Base-by-base conservation (phyloP, 352 stramenopile genomes). In the Pythium pyrilobum region DNA sequence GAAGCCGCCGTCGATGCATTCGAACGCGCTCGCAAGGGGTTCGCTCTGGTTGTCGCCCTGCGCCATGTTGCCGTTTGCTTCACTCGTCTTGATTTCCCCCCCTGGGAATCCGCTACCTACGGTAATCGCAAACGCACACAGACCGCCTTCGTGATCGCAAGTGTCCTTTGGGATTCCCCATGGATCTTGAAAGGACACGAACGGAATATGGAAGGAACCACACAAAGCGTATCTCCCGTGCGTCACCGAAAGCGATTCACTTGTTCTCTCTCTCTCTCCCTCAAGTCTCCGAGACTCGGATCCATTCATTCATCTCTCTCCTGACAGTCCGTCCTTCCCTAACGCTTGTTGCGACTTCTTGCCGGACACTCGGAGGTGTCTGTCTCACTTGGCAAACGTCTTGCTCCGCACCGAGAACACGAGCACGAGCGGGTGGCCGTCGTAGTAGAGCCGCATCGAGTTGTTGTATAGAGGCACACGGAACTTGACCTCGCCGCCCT, bases 381-480 rank as follows among this genome's bases (percentile, higher is more conserved):
- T n/a, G n/a, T n/a, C 31, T 52, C 47, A 87, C 74, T 89, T 89
- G 31, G 76, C 80, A 50, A 91, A 91, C n/a, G 77, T 89, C 48
- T 91, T 91, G 67, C 66, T 81, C 66, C 80, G 80, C 47, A 91
- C 74, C 0, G 80, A 87, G 52, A 91, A 91, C 37, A 87, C 68
- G 11, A 89, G 71, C 20, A 89, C 64, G 48, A 91, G 60, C 27
- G 80, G 80, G 28, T 87, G 72, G 8, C 72, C 71, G 36, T 91
- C 74, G 29, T 89, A 75, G 37, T 87, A 83, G 50, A 91, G 57
- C 7, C 80, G 77, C 76, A 81, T 87, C 40, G 80, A 91, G 62
- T 89, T 75, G 61, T 86, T 77, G 59, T 87, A 89, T 7, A 91
- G 77, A 39, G 80, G 80, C 15, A 91, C 76, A 23, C 80, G 72